These are phyloP conservation scores for Triticum timopheevii DNA, from an alignment of 176 grass and related monocot species.

Conservation along the genomic window DNA sequence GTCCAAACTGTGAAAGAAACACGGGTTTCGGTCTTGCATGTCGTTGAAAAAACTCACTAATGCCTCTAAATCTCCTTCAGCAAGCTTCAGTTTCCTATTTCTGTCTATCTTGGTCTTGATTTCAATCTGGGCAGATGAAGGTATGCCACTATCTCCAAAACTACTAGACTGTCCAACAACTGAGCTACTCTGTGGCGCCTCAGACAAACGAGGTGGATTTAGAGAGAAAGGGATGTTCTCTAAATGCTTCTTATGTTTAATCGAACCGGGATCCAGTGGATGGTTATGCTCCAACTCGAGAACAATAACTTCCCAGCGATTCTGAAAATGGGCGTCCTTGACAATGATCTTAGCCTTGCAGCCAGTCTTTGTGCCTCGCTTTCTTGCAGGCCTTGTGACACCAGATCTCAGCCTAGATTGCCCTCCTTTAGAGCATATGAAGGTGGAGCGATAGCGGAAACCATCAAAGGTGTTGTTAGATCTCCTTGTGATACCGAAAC, in stretches of 20 bases:
- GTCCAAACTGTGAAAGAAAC: conserved; percentile 78
- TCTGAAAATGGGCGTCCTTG: conserved; percentile 86
- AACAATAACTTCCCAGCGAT: conserved; percentile 76
- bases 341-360: conserved; percentile 92
- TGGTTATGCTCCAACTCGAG: conserved; percentile 87
- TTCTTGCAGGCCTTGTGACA: conserved; percentile 56
- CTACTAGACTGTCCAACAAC: conserved; percentile 21
- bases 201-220: conserved; percentile 37
- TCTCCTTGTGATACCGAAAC: conserved; percentile 79
- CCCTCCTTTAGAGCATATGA: conserved; percentile 85
- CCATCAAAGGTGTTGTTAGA: conserved; percentile 85
- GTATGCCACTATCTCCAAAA: conserved; percentile 28
- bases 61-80: conserved; percentile 72
- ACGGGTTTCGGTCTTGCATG: conserved; percentile 74
- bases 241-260: conserved; percentile 73
- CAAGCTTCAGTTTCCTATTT: conserved; percentile 64
- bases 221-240: conserved; percentile 55
- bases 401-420: conserved; percentile 68
- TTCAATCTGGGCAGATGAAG: conserved; percentile 43
- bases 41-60: conserved; percentile 62
- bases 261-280: conserved; percentile 59
- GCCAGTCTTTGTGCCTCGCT: conserved; percentile 64
- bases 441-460: conserved; percentile 74
- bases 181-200: conserved; percentile 33
- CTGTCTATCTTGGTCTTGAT: conserved; percentile 56